phyloP scores from a whole-genome alignment of 2,329 filamentous ascomycete species.

The Pyrenophora graminea region DNA sequence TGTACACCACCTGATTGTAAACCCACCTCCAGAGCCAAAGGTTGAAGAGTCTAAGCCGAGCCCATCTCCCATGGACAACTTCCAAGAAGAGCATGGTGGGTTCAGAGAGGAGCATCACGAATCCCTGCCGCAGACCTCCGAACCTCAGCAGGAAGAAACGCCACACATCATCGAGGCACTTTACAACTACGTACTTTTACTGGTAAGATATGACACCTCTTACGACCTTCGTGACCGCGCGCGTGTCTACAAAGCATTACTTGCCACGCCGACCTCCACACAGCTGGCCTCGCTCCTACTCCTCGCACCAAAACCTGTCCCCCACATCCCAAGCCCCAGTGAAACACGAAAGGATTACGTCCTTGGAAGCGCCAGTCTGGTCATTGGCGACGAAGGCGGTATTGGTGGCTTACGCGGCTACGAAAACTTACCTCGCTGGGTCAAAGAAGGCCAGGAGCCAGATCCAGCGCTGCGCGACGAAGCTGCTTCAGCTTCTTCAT shows the following conservation, averaged over 20 bases:
- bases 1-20: conserved; percentile 78
- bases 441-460: conserved; percentile 77
- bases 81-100: conserved; percentile 44
- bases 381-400: conserved; percentile 76
- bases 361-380: conserved; percentile 82
- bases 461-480: conserved; percentile 72
- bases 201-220: conserved; percentile 90
- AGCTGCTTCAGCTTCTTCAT: conserved; percentile 28
- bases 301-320: conserved; percentile 90
- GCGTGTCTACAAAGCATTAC: conserved; percentile 82
- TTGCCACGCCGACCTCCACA: conserved; percentile 72
- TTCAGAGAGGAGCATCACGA: conserved; percentile 38
- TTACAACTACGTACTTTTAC: conserved; percentile 81
- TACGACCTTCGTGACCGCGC: conserved; percentile 93
- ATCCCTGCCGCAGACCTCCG: conserved; percentile 9
- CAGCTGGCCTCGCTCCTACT: conserved; percentile 90
- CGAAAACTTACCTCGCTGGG: conserved; percentile 83
- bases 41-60: conserved; percentile 33
- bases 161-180: conserved; percentile 74
- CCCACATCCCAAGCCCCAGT: conserved; percentile 85
- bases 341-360: conserved; percentile 77
- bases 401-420: conserved; percentile 74
- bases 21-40: conserved; percentile 50
- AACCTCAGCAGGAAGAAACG: conserved; percentile 43
- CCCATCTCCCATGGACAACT: conserved; percentile 31